A percentile compares a stretch with the other conserved stretches of the same genome.
Evolutionary conservation across 1,284 basidiomycete genomes (phyloP).

Genomic region (Trichosporon sp.): DNA sequence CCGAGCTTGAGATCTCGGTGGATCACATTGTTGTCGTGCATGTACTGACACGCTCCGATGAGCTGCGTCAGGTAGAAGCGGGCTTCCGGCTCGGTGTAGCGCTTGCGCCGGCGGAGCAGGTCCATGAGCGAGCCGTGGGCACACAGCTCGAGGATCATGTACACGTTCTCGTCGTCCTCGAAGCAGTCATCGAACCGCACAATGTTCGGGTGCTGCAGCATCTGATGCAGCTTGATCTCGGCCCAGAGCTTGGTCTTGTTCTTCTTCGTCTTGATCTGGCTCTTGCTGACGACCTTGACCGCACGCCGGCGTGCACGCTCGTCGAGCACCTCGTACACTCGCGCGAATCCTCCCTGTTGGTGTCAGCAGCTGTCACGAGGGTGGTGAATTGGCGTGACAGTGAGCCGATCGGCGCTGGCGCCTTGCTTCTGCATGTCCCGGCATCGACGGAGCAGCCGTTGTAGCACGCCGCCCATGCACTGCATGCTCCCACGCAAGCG

Average conservation of each 20-base stretch:
- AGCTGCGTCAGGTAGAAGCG: constrained; percentile 91
- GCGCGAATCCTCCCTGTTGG: constrained; percentile 76
- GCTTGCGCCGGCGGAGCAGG: constrained; percentile 78
- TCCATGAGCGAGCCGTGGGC: constrained; percentile 76
- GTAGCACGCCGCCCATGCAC: no score
- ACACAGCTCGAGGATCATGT: constrained; percentile 94
- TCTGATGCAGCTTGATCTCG: constrained; percentile 96
- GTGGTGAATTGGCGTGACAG: not conserved
- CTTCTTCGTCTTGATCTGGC: constrained; percentile 79
- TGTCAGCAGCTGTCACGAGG: not conserved
- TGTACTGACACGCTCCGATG: constrained; percentile 91
- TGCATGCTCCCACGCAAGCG: not conserved
- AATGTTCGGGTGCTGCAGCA: constrained; percentile 87
- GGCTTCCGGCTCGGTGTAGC: constrained; percentile 88
- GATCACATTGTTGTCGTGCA: constrained; percentile 92
- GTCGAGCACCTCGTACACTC: constrained; percentile 83
- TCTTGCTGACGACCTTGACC: constrained; percentile 83
- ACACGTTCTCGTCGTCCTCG: constrained; percentile 92
- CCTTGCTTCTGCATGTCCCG: no score
- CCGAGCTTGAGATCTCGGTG: constrained; percentile 94
- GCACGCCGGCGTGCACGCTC: constrained; percentile 61
- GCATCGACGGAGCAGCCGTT: not conserved
- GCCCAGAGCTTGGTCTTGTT: constrained; percentile 96
- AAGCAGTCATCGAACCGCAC: constrained; percentile 91
- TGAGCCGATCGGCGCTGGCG: not conserved